A percentile compares a stretch with the other conserved stretches of the same genome.
These are phyloP conservation scores for Crotalaria pallida DNA, from an alignment of 306 rosid species.

Conservation along the genomic window DNA sequence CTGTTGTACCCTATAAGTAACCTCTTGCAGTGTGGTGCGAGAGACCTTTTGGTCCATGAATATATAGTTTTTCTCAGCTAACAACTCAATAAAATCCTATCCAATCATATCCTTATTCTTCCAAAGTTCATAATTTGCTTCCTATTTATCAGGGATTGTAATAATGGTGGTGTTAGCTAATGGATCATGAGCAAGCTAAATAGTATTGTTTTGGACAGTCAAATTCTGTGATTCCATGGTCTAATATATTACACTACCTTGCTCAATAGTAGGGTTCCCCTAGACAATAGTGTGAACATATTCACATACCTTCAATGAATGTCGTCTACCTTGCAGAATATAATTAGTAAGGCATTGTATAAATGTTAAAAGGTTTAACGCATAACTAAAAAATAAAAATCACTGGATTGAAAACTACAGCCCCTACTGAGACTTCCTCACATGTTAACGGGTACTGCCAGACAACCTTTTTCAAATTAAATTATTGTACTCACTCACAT, in stretches of 20 bases:
- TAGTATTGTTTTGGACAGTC: conserved; percentile 57
- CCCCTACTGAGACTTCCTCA: background rate
- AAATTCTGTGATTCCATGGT: conserved; percentile 46
- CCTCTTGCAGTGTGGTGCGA: no score
- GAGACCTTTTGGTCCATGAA: background rate
- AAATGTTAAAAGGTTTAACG: no score
- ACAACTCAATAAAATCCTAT: background rate
- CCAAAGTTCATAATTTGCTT: background rate
- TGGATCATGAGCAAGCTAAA: conserved; percentile 51
- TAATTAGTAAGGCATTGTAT: no score
- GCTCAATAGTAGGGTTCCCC: no score
- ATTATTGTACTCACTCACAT: background rate
- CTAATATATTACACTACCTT: conserved; percentile 2
- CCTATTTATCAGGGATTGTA: conserved; percentile 13
- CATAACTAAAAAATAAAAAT: no score
- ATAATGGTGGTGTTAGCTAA: conserved; percentile 55
- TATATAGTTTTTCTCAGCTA: background rate
- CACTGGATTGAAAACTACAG: no score
- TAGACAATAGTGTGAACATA: no score
- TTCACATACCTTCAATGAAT: no score
- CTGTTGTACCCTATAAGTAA: background rate
- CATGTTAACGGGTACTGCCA: background rate
- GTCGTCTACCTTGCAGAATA: no score
- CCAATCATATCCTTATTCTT: background rate
- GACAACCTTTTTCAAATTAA: background rate